Percentiles rank a stretch among this genome's conserved stretches.
Conservation (phyloP, 768 basidiomycete genomes). For the Rhodotorula taiwanensis region DNA sequence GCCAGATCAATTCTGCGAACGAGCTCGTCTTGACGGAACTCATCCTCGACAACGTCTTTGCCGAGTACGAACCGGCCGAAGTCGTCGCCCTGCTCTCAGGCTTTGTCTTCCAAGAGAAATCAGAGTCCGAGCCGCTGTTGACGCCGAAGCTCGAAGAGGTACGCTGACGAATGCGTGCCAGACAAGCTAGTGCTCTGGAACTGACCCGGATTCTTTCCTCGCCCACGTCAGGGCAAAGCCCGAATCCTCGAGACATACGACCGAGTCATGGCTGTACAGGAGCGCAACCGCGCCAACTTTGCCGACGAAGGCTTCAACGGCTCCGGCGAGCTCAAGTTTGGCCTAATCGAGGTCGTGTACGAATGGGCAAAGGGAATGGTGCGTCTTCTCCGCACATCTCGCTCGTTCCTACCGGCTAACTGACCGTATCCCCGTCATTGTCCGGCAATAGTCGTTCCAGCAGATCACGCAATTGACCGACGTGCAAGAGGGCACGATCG, state of each 20-base stretch:
- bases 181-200: background rate
- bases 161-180: conserved; percentile 4
- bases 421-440: background rate
- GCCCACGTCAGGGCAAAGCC: conserved; percentile 54
- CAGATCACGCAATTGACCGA: conserved; percentile 89
- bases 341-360: conserved; percentile 91
- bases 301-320: conserved; percentile 45
- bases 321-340: conserved; percentile 66
- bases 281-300: conserved; percentile 68
- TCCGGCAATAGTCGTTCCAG: conserved; percentile 95
- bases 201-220: background rate
- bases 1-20: conserved; percentile 93
- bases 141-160: conserved; percentile 65
- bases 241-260: conserved; percentile 72
- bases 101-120: conserved; percentile 98
- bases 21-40: conserved; percentile 94
- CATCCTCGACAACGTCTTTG: conserved; percentile 89
- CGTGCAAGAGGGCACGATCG: conserved; percentile 92
- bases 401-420: background rate
- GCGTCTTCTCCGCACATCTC: conserved; percentile 36
- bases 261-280: conserved; percentile 70
- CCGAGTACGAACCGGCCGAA: conserved; percentile 85
- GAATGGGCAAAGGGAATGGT: conserved; percentile 99
- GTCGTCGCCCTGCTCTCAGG: conserved; percentile 91
- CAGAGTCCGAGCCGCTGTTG: conserved; percentile 75